Percentiles rank a stretch among this genome's conserved stretches.
phyloP scores from a whole-genome alignment of 2,329 filamentous ascomycete genomes.

The Sphaerulina musiva region DNA sequence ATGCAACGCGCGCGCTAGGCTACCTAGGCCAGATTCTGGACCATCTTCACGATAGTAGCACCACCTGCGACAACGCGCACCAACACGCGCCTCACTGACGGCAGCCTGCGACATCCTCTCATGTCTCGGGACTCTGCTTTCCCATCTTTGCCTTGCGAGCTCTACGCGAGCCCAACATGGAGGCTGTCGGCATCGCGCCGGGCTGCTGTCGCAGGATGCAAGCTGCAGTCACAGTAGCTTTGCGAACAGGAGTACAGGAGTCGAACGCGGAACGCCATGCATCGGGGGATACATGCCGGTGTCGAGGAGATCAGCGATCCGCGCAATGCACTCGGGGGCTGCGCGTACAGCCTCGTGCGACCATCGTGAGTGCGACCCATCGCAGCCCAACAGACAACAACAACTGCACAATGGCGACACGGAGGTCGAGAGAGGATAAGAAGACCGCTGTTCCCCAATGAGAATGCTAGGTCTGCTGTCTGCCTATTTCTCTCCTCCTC shows the following conservation, averaged over 20 bases:
- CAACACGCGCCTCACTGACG: not conserved
- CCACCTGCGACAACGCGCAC: not conserved
- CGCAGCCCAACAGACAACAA: not conserved
- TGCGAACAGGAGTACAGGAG: not conserved
- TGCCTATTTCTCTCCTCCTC: too few species aligned
- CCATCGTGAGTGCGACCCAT: not conserved
- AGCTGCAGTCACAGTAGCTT: not conserved
- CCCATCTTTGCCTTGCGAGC: too few species aligned
- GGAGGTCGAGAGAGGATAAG: not conserved
- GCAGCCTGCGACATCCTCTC: not conserved
- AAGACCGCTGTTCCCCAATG: not conserved
- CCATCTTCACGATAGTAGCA: not conserved
- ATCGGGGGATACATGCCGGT: not conserved
- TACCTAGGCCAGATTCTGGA: not conserved
- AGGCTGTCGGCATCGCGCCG: not conserved
- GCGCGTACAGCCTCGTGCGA: not conserved
- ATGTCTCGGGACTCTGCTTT: not conserved
- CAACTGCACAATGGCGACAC: not conserved
- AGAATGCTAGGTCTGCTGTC: not conserved
- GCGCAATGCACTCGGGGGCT: not conserved
- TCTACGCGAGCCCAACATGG: not conserved
- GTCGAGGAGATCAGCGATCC: not conserved
- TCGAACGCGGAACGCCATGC: not conserved
- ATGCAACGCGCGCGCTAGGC: not conserved
- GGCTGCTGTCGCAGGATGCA: not conserved